phyloP scores from a whole-genome alignment of 805 yeast species.

The Myxozyma sirexii region DNA sequence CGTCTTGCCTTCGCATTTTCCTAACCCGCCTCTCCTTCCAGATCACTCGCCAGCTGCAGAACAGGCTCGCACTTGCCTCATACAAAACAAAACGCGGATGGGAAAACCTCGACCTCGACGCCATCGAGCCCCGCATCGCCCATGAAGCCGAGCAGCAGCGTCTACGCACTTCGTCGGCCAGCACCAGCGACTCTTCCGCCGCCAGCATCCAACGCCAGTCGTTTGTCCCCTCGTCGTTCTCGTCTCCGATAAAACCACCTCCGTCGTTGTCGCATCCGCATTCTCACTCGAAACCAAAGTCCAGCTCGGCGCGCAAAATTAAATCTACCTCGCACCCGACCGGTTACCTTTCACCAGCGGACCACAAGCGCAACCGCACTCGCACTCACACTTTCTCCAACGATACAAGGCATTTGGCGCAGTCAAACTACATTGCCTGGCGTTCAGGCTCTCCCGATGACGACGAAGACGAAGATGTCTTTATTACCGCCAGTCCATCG shows the following conservation, averaged over 20 bases:
- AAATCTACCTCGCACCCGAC: not conserved
- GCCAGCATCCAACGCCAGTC: not conserved
- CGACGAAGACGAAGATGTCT: slow-evolving; percentile 8
- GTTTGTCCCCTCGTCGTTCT: slow-evolving; percentile 8
- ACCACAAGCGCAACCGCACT: slow-evolving; percentile 22
- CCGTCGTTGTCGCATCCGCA: not conserved
- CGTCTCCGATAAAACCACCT: slow-evolving; percentile 1
- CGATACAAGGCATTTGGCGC: slow-evolving; percentile 5
- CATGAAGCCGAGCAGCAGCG: slow-evolving; percentile 23
- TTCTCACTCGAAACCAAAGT: not conserved
- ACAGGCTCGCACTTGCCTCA: slow-evolving; percentile 47
- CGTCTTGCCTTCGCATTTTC: not conserved
- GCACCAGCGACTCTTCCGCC: not conserved
- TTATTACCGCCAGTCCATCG: slow-evolving; percentile 2
- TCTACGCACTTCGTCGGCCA: slow-evolving; percentile 6
- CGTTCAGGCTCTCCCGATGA: slow-evolving; percentile 3
- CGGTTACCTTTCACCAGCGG: not conserved
- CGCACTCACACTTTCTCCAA: slow-evolving; percentile 22
- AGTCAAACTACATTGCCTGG: slow-evolving; percentile 23
- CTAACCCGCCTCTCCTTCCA: slow-evolving; percentile 2
- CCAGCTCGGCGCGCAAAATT: not conserved
- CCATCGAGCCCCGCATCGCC: slow-evolving; percentile 43
- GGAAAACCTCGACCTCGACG: slow-evolving; percentile 43
- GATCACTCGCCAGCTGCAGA: slow-evolving; percentile 48
- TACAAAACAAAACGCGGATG: slow-evolving; percentile 48